Evolutionary conservation across 2,329 filamentous ascomycete genomes (phyloP).

Genomic region (Xylariaceae sp.): DNA sequence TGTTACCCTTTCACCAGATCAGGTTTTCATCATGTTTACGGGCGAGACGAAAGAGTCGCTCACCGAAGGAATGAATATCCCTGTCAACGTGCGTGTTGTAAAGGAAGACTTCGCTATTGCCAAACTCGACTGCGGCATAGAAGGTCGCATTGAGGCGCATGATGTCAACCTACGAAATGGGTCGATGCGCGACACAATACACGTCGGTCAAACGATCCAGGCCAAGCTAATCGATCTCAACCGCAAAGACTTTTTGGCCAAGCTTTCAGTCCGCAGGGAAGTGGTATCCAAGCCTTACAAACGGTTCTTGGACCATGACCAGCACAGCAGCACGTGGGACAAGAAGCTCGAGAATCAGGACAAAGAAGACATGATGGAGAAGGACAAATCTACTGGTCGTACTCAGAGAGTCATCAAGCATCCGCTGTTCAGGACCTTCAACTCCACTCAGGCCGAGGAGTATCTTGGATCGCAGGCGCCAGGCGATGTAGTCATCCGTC

Average conservation of each 20-base stretch:
- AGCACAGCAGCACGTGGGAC: conserved; percentile 71
- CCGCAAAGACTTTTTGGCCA: conserved; percentile 76
- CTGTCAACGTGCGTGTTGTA: conserved; percentile 80
- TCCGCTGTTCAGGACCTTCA: conserved; percentile 90
- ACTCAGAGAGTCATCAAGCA: conserved; percentile 96
- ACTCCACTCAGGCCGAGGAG: conserved; percentile 85
- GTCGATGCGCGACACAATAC: conserved; percentile 67
- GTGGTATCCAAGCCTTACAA: conserved; percentile 68
- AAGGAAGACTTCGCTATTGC: conserved; percentile 91
- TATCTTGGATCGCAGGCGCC: conserved; percentile 79
- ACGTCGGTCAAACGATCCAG: conserved; percentile 75
- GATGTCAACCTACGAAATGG: conserved; percentile 67
- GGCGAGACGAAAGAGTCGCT: conserved; percentile 84
- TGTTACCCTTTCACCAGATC: conserved; percentile 61
- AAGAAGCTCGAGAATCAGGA: conserved; percentile 74
- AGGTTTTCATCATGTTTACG: conserved; percentile 94
- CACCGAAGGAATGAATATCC: conserved; percentile 84
- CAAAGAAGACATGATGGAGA: conserved; percentile 76
- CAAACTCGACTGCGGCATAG: conserved; percentile 89
- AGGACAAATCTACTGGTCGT: conserved; percentile 77
- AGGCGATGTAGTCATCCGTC: conserved; percentile 90
- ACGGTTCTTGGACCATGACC: conserved; percentile 63
- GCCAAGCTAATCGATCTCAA: conserved; percentile 86
- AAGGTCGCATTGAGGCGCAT: conserved; percentile 76
- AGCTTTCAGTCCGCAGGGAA: conserved; percentile 79